phyloP scores from a whole-genome alignment of 2,329 filamentous ascomycete genomes.

The Fusarium phyllophilum region DNA sequence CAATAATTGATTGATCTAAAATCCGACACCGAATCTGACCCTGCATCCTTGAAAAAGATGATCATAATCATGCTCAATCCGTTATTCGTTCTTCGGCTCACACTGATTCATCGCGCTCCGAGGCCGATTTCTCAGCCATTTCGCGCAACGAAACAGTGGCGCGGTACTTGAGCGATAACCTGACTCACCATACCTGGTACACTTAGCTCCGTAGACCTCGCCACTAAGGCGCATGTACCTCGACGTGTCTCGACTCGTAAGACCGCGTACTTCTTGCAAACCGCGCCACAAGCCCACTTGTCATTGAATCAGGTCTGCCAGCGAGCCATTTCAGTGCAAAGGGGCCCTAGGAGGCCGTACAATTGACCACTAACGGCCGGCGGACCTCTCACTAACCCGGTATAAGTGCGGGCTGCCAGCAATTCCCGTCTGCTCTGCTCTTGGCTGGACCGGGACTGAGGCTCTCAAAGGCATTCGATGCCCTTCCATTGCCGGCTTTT shows the following conservation, averaged over 20 bases:
- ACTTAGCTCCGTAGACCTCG: background rate
- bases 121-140: constrained; percentile 24
- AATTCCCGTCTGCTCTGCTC: constrained; percentile 9
- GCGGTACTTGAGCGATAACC: constrained; percentile 31
- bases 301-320: constrained; percentile 22
- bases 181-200: constrained; percentile 36
- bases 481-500: constrained; percentile 39
- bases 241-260: constrained; percentile 32
- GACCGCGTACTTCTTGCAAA: constrained; percentile 32
- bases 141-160: constrained; percentile 13
- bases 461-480: constrained; percentile 34
- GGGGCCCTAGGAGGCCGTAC: background rate
- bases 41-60: background rate
- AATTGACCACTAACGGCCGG: constrained; percentile 33
- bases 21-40: constrained; percentile 13
- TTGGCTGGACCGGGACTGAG: constrained; percentile 13
- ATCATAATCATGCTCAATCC: background rate
- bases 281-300: constrained; percentile 38
- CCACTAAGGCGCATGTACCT: constrained; percentile 30
- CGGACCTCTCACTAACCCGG: constrained; percentile 30
- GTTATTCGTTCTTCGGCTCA: constrained; percentile 23
- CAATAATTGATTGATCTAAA: constrained; percentile 11
- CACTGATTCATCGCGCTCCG: constrained; percentile 20
- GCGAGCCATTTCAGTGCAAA: constrained; percentile 33
- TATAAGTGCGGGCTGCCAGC: constrained; percentile 32